Evolutionary conservation across 1,139 yeast species (phyloP).

Genomic region (Yamadazyma friedrichii): DNA sequence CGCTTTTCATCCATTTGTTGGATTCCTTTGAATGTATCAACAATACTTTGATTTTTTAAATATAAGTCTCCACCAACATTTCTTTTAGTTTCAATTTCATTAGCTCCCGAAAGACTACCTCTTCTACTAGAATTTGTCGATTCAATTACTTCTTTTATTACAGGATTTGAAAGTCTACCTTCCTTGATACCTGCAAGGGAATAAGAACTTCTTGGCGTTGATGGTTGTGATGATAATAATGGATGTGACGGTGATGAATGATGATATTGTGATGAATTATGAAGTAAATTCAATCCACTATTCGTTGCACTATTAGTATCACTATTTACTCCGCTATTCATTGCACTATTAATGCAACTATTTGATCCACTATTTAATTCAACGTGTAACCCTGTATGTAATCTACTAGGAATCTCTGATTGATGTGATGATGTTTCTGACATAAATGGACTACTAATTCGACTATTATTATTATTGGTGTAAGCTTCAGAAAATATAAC

Average conservation of each 20-base stretch:
- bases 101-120: slow-evolving; percentile 35
- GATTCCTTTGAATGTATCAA: slow-evolving; percentile 51
- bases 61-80: slow-evolving; percentile 58
- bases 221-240: slow-evolving; percentile 1
- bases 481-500: slow-evolving; percentile 37
- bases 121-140: slow-evolving; percentile 27
- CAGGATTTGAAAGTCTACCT: slow-evolving; percentile 24
- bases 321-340: not conserved
- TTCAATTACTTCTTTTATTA: slow-evolving; percentile 38
- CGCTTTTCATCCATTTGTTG: slow-evolving; percentile 47
- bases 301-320: not conserved
- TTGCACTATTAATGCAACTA: not conserved
- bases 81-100: slow-evolving; percentile 50
- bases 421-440: slow-evolving; percentile 9
- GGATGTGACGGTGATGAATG: not conserved
- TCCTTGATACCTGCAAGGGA: slow-evolving; percentile 37
- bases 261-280: not conserved
- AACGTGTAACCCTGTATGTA: no score
- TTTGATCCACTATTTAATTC: no score
- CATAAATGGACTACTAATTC: slow-evolving; percentile 7
- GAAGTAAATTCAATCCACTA: not conserved
- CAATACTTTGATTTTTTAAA: slow-evolving; percentile 45
- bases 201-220: slow-evolving; percentile 19
- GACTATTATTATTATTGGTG: slow-evolving; percentile 3
- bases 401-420: slow-evolving; percentile 3